A percentile compares a stretch with the other conserved stretches of the same genome.
Evolutionary conservation across 2,329 filamentous ascomycete species (phyloP).

Genomic region (Truncatella angustata): DNA sequence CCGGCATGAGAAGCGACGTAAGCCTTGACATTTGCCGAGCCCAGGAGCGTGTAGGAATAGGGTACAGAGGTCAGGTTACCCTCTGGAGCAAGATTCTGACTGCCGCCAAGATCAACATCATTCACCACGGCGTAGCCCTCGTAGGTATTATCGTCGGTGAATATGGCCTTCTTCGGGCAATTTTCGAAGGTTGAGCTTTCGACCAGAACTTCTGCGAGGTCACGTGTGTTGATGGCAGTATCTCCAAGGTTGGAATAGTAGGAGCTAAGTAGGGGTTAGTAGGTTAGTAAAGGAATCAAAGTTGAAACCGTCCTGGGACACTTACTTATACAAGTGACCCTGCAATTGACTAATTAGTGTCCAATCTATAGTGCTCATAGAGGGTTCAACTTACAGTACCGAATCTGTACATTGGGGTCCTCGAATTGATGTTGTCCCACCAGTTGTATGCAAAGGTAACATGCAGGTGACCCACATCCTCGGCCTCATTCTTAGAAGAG

Average conservation of each 20-base stretch:
- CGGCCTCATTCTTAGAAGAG: conserved; percentile 54
- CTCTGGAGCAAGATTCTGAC: conserved; percentile 44
- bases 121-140: conserved; percentile 39
- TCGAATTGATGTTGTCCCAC: conserved; percentile 63
- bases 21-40: conserved; percentile 13
- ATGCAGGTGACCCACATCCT: conserved; percentile 61
- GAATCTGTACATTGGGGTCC: conserved; percentile 62
- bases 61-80: conserved; percentile 34
- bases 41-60: conserved; percentile 11
- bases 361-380: conserved; percentile 32
- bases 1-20: conserved; percentile 11
- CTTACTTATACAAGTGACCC: background rate
- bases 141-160: conserved; percentile 37
- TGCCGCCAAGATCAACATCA: conserved; percentile 43
- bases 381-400: conserved; percentile 55
- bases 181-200: conserved; percentile 40
- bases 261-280: background rate
- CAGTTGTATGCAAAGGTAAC: conserved; percentile 68
- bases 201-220: conserved; percentile 49
- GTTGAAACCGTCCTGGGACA: too few relatives aligned
- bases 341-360: background rate
- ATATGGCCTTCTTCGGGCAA: conserved; percentile 22
- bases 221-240: conserved; percentile 52
- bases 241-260: conserved; percentile 30
- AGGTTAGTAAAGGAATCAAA: too few relatives aligned